Evolutionary conservation across 305 asterid genomes (phyloP).

Genomic region (Fraxinus paxiana): DNA sequence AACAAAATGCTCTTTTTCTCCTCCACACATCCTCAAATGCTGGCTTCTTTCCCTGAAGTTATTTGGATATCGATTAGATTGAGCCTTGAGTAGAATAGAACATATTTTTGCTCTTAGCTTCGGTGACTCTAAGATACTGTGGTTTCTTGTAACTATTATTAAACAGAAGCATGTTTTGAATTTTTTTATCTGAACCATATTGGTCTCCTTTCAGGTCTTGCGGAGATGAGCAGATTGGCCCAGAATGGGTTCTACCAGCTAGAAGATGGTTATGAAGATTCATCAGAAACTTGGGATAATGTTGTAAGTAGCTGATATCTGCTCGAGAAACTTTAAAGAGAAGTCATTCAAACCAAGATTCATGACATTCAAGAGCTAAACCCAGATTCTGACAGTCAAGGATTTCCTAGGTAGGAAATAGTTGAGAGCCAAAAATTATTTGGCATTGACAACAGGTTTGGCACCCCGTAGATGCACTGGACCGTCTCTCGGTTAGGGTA

Average conservation of each 20-base stretch:
- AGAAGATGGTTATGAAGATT: conserved; percentile 30
- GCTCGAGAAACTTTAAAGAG: neutral
- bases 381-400: neutral
- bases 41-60: neutral
- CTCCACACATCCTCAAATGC: neutral
- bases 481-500: neutral
- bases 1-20: neutral
- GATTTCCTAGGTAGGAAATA: neutral
- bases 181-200: conserved; percentile 20
- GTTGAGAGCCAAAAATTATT: neutral
- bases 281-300: conserved; percentile 39
- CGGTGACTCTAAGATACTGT: neutral
- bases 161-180: conserved; percentile 6
- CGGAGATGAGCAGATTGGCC: conserved; percentile 55
- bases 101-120: neutral
- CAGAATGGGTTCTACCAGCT: conserved; percentile 35
- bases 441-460: neutral
- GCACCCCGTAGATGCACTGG: neutral
- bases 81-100: neutral
- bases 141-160: neutral
- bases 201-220: conserved; percentile 46
- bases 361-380: neutral
- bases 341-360: neutral
- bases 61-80: neutral
- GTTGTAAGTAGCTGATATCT: conserved; percentile 11